These are phyloP conservation scores for Colletotrichum sidae DNA, from an alignment of 2,329 filamentous ascomycete genomes.

Conservation along the genomic window DNA sequence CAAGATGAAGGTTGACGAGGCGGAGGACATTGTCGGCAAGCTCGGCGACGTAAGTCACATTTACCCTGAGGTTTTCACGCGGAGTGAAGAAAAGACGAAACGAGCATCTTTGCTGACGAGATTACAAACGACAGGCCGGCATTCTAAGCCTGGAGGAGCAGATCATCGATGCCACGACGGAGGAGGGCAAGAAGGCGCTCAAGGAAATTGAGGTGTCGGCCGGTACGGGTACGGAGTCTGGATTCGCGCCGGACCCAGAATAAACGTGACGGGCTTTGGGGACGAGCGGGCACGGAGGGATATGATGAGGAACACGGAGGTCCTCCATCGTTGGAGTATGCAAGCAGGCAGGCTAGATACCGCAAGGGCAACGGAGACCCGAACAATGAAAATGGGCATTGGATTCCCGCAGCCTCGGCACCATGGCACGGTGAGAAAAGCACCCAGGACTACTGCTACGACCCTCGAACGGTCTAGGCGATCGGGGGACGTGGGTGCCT, in stretches of 20 bases:
- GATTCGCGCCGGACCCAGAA: slow-evolving; percentile 54
- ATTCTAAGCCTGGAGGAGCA: slow-evolving; percentile 93
- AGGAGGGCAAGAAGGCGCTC: slow-evolving; percentile 82
- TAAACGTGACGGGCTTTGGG: slow-evolving; percentile 40
- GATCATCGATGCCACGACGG: slow-evolving; percentile 94
- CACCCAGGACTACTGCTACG: no score
- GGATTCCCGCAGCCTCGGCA: no score
- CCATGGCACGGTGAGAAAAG: no score
- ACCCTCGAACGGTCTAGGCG: no score
- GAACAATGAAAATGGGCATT: not conserved
- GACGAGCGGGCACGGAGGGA: not conserved
- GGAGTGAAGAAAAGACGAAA: slow-evolving; percentile 8
- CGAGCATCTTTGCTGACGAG: slow-evolving; percentile 42
- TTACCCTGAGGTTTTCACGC: not conserved
- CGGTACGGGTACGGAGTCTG: slow-evolving; percentile 44
- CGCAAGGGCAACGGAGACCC: not conserved
- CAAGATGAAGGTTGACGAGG: slow-evolving; percentile 88
- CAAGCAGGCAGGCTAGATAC: not conserved
- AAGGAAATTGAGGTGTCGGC: slow-evolving; percentile 76
- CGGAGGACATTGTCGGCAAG: slow-evolving; percentile 85
- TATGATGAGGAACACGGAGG: not conserved
- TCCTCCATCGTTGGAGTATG: not conserved
- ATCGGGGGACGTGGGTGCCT: no score
- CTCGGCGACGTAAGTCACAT: slow-evolving; percentile 70
- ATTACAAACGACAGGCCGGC: slow-evolving; percentile 66